phyloP scores from a whole-genome alignment of 164 flowering plant genomes.

The Piper longum region DNA sequence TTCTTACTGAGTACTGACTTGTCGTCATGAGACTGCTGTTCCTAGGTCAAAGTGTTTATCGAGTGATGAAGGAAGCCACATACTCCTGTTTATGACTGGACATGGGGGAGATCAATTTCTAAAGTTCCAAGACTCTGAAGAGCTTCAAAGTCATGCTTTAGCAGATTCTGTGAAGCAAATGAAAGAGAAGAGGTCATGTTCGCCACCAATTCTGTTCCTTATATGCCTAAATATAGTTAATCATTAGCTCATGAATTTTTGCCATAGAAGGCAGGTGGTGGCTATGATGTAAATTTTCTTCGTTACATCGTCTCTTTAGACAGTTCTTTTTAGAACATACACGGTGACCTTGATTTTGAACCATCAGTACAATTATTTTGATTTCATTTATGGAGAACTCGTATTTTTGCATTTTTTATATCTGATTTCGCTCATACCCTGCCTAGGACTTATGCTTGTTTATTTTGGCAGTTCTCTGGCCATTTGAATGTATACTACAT shows the following conservation, averaged over 20 bases:
- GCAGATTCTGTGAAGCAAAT: constrained; percentile 99
- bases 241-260: not conserved
- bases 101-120: constrained; percentile 98
- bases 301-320: too few species aligned
- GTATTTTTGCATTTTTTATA: too few species aligned
- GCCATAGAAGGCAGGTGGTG: not conserved
- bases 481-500: too few species aligned
- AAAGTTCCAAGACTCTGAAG: constrained; percentile 95
- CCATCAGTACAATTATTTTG: too few species aligned
- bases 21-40: constrained; percentile 85
- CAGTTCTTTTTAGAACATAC: too few species aligned
- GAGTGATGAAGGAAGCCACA: constrained; percentile 98
- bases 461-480: not conserved
- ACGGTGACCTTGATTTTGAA: too few species aligned
- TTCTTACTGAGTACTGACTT: constrained; percentile 85
- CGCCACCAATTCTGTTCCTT: not conserved
- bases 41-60: constrained; percentile 96
- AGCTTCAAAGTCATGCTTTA: constrained; percentile 98
- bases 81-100: constrained; percentile 95
- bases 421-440: too few species aligned
- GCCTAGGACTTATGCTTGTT: not conserved
- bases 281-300: too few species aligned
- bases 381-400: too few species aligned
- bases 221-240: not conserved
- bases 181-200: constrained; percentile 84